Evolutionary conservation across 169 alveolate species (phyloP).

Genomic region (Perkinsus chesapeaki): DNA sequence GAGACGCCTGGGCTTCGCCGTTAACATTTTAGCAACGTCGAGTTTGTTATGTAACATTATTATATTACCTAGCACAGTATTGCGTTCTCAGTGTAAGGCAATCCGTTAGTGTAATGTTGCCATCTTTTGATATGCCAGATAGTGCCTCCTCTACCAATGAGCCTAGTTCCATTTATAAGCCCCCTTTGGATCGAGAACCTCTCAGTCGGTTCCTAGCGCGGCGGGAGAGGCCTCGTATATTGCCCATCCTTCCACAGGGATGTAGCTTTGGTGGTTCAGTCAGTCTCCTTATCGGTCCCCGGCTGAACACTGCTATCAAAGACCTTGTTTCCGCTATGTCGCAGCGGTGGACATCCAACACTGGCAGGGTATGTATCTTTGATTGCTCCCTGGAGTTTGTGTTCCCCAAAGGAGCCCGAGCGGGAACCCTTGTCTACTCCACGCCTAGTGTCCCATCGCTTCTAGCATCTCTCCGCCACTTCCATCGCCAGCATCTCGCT

Average conservation of each 20-base stretch:
- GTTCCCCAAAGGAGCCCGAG: background rate
- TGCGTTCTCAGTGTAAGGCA: no score
- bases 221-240: background rate
- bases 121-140: background rate
- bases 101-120: background rate
- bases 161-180: background rate
- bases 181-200: background rate
- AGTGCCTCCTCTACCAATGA: background rate
- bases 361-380: background rate
- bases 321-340: background rate
- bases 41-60: background rate
- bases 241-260: background rate
- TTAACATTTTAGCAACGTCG: background rate
- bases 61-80: no score
- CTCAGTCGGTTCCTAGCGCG: background rate
- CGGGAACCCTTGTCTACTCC: background rate
- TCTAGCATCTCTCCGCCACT: background rate
- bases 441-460: background rate
- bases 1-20: background rate
- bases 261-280: background rate
- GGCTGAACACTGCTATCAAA: background rate
- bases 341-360: background rate
- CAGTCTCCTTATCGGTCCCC: background rate
- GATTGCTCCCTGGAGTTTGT: background rate
- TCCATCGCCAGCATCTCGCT: background rate